Conservation (phyloP, 1,284 basidiomycete species). For the Ceratobasidium sp. region DNA sequence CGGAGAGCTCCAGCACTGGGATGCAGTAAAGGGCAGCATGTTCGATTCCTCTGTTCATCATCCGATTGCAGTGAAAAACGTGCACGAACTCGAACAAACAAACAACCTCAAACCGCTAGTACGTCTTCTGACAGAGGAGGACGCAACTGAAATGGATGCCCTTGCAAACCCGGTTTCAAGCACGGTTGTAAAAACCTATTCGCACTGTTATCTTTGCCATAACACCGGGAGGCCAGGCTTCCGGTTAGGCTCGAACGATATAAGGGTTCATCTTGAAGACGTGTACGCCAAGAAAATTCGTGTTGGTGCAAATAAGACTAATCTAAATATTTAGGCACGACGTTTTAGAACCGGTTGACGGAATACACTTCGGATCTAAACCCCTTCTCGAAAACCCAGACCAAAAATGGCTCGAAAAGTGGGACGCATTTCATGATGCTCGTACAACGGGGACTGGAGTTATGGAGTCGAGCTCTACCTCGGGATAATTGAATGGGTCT, state of each 20-base stretch:
- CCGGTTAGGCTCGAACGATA: neutral
- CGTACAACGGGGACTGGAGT: neutral
- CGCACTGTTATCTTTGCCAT: neutral
- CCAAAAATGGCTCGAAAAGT: neutral
- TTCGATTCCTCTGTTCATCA: neutral
- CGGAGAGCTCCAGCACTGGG: neutral
- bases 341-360: neutral
- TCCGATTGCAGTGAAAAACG: neutral
- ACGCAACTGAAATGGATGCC: neutral
- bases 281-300: neutral
- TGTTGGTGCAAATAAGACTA: no score
- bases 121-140: slow-evolving; percentile 1
- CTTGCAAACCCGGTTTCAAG: neutral
- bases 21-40: neutral
- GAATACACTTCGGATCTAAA: neutral
- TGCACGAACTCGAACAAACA: slow-evolving; percentile 19
- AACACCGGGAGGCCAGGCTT: neutral
- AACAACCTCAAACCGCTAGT: slow-evolving; percentile 1
- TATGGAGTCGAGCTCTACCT: neutral
- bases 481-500: neutral
- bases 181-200: no score
- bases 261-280: neutral
- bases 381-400: neutral
- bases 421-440: neutral
- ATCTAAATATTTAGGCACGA: no score